Percentiles rank a stretch among this genome's conserved stretches.
These are phyloP conservation scores for Aspergillus persii DNA, from an alignment of 2,329 filamentous ascomycete genomes.

Conservation along the genomic window DNA sequence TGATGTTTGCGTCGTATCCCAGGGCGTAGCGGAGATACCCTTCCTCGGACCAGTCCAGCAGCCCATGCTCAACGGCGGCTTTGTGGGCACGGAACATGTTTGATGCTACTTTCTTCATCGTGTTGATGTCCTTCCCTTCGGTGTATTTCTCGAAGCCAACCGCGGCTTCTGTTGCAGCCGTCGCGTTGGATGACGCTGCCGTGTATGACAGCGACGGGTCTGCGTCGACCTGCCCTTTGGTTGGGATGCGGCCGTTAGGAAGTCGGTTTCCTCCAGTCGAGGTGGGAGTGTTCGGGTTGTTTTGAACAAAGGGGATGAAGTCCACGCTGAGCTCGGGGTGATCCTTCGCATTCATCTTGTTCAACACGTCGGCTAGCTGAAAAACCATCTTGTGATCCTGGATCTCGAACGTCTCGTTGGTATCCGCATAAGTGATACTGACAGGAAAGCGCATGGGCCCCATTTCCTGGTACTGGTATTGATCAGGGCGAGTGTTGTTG, in stretches of 20 bases:
- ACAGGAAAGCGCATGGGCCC: slow-evolving; percentile 48
- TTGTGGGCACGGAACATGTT: slow-evolving; percentile 53
- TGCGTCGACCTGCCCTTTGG: slow-evolving; percentile 46
- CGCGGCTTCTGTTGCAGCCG: slow-evolving; percentile 37
- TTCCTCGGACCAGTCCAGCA: slow-evolving; percentile 65
- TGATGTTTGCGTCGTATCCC: slow-evolving; percentile 53
- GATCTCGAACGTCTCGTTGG: slow-evolving; percentile 43
- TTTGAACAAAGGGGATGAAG: slow-evolving; percentile 46
- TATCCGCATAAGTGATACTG: slow-evolving; percentile 40
- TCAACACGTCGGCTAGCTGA: slow-evolving; percentile 43
- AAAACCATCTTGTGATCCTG: slow-evolving; percentile 46
- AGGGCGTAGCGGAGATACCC: slow-evolving; percentile 61
- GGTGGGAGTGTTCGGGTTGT: slow-evolving; percentile 52
- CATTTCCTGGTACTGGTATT: slow-evolving; percentile 43
- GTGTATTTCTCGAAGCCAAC: slow-evolving; percentile 40
- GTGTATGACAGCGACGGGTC: slow-evolving; percentile 43
- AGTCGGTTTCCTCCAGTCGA: slow-evolving; percentile 49
- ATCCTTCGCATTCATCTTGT: slow-evolving; percentile 36
- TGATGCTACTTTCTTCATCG: slow-evolving; percentile 29
- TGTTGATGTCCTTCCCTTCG: slow-evolving; percentile 20
- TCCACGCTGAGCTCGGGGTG: slow-evolving; percentile 38
- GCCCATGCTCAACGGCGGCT: slow-evolving; percentile 51
- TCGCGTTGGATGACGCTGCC: slow-evolving; percentile 33
- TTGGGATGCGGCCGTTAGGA: slow-evolving; percentile 54
- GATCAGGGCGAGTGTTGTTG: slow-evolving; percentile 35